These are phyloP conservation scores for Paramecium tetraurelia DNA, from an alignment of 73 alveolate genomes.

Conservation along the genomic window DNA sequence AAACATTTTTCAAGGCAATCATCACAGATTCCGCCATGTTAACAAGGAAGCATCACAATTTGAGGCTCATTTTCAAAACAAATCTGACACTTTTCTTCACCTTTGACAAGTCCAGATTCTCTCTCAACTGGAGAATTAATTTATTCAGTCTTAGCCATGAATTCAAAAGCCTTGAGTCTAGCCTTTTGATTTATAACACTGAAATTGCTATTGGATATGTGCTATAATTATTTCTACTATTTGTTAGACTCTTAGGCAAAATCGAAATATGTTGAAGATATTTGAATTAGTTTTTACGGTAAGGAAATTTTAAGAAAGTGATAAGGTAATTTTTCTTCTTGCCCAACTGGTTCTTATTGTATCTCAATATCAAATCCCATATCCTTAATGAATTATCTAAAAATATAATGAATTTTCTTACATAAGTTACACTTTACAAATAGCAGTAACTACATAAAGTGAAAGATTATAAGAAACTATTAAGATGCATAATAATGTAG, in stretches of 20 bases:
- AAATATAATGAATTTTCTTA: not conserved
- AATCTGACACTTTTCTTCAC: conserved; percentile 12
- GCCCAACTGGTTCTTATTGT: not conserved
- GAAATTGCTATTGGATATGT: not conserved
- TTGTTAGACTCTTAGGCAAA: not conserved
- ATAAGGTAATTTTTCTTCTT: not conserved
- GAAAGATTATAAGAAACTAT: not conserved
- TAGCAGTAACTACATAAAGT: not conserved
- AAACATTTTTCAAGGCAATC: not conserved
- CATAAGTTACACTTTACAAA: not conserved
- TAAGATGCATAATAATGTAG: not conserved
- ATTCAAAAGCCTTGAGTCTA: conserved; percentile 30
- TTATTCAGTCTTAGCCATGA: conserved; percentile 46
- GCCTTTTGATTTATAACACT: conserved; percentile 9
- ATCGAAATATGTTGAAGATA: conserved; percentile 35
- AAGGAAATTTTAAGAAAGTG: not conserved
- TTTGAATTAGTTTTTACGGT: not conserved
- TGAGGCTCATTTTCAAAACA: conserved; percentile 19
- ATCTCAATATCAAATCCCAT: not conserved
- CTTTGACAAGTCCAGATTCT: not conserved
- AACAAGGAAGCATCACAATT: conserved; percentile 27
- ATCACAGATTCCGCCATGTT: conserved; percentile 51
- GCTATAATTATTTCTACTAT: not conserved
- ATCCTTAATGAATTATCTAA: not conserved
- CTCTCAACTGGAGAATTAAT: conserved; percentile 10